Percentiles rank a stretch among this genome's conserved stretches.
These are phyloP conservation scores for Wallacemonas collosoma DNA, from an alignment of 208 protist species.

Conservation along the genomic window DNA sequence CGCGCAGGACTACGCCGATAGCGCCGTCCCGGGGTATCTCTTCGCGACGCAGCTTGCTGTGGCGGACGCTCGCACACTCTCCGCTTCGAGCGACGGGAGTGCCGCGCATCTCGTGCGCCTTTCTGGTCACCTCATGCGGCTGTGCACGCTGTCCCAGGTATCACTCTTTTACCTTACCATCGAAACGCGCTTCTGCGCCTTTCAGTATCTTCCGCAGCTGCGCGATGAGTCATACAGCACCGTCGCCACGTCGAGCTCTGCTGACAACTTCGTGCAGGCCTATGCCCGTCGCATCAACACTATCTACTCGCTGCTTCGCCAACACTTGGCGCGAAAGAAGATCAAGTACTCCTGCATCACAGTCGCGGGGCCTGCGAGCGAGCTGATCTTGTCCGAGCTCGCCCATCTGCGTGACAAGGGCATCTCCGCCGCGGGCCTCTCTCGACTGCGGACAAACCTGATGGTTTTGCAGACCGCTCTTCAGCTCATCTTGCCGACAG, in stretches of 20 bases:
- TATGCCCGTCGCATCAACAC: constrained; percentile 73
- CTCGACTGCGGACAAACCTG: constrained; percentile 63
- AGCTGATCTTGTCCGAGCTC: constrained; percentile 77
- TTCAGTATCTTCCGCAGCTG: constrained; percentile 86
- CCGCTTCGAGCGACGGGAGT: not conserved
- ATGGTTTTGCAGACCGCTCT: constrained; percentile 78
- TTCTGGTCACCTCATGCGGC: constrained; percentile 51
- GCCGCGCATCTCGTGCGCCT: constrained; percentile 39
- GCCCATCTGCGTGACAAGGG: constrained; percentile 82
- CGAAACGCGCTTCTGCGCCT: constrained; percentile 77
- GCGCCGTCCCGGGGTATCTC: constrained; percentile 54
- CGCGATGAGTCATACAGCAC: constrained; percentile 85
- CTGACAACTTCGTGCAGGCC: constrained; percentile 86
- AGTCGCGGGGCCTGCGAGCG: constrained; percentile 68
- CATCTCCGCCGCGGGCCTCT: constrained; percentile 64
- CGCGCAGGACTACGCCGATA: constrained; percentile 37
- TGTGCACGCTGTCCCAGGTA: constrained; percentile 78
- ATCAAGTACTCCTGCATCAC: constrained; percentile 78
- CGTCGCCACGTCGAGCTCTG: constrained; percentile 54
- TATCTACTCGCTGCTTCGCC: constrained; percentile 69
- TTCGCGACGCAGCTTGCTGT: constrained; percentile 43
- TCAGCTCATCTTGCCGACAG: constrained; percentile 70
- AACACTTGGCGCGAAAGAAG: constrained; percentile 60
- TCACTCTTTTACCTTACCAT: constrained; percentile 83
- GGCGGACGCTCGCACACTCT: constrained; percentile 21